Evolutionary conservation across 257 asterid genomes (phyloP).

Genomic region (Nyctanthes arbortristis): DNA sequence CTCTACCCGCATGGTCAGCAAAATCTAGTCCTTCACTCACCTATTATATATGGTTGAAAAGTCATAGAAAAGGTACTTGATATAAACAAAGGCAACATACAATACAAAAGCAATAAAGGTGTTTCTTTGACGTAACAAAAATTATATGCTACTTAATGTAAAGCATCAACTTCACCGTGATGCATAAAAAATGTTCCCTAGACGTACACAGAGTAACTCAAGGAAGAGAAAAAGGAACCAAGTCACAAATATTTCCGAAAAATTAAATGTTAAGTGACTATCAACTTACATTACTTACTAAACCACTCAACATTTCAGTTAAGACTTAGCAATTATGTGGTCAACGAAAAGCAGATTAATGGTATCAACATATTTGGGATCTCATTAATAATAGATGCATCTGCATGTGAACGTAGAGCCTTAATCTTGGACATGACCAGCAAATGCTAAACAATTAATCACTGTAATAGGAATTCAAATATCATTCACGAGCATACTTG

Average conservation of each 20-base stretch:
- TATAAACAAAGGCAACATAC: neutral
- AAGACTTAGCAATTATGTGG: neutral
- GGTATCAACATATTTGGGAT: constrained; percentile 8
- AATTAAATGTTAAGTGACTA: neutral
- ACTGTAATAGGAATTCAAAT: neutral
- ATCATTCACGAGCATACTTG: neutral
- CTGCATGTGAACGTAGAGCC: constrained; percentile 1
- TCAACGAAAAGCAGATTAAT: constrained; percentile 1
- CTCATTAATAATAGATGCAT: constrained; percentile 5
- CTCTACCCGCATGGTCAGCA: constrained; percentile 99
- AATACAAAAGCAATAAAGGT: constrained; percentile 3
- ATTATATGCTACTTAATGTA: neutral
- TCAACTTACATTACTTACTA: constrained; percentile 10
- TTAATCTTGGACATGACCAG: constrained; percentile 15
- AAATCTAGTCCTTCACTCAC: constrained; percentile 99
- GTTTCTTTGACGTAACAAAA: neutral
- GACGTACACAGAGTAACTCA: neutral
- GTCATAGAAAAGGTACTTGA: constrained; percentile 3
- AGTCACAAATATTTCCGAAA: neutral
- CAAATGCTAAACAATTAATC: neutral
- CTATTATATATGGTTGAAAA: constrained; percentile 37
- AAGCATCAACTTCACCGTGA: neutral
- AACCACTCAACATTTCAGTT: constrained; percentile 5
- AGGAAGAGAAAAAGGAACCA: neutral
- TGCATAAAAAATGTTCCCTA: neutral